Evolutionary conservation across 2,329 filamentous ascomycete genomes (phyloP), one percentile per base, ranked within the genome.

Genomic region (Pseudocercospora vitis): DNA sequence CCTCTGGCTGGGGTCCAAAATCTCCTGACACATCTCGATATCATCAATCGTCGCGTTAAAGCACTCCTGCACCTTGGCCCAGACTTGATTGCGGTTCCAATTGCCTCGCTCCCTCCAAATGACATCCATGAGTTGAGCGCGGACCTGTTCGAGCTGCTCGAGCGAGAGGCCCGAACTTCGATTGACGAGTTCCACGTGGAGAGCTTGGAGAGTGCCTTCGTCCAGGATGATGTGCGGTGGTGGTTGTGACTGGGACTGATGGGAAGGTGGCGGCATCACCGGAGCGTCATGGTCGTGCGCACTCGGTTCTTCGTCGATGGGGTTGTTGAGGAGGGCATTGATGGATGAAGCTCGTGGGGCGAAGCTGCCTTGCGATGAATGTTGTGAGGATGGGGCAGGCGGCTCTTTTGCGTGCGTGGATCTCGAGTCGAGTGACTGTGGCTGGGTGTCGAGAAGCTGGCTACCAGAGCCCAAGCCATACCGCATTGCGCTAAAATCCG

Each of bases 91-190:
- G 37, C 94, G 83, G 72, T 99, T 94, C 83, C 89, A 94, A 65
- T 95, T 86, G 44, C 83, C 80, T 46, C 91, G 81, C 56, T 81
- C 81, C 56, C 79, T 80, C 94, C 94, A 99, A 39, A 97, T 81
- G 59, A 86, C 84, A 56, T 92, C 88, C 92, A 97, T 97, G 59
- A 97, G 76, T 61, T 87, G 84, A 6, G 91, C 86, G 70, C 91
- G 91, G 69, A 96, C 86, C 72, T 97, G 92, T 76, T 97, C 92
- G 16, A 99, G 76, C 71, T 99, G 92, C 73, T 99, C 94, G 48
- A 99, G 88, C 0, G 86, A 88, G 70, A 88, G 89, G 0, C 89
- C 89, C 16, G 83, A 85, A 1, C 88, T 92, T 39, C 79, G 77
- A 23, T 81, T 73, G 0, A 86, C 84, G 28, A 96, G 75, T 31